A percentile compares a stretch with the other conserved stretches of the same genome.
Conservation (phyloP, 1,139 yeast species). For the Yamadazyma trypodendri region DNA sequence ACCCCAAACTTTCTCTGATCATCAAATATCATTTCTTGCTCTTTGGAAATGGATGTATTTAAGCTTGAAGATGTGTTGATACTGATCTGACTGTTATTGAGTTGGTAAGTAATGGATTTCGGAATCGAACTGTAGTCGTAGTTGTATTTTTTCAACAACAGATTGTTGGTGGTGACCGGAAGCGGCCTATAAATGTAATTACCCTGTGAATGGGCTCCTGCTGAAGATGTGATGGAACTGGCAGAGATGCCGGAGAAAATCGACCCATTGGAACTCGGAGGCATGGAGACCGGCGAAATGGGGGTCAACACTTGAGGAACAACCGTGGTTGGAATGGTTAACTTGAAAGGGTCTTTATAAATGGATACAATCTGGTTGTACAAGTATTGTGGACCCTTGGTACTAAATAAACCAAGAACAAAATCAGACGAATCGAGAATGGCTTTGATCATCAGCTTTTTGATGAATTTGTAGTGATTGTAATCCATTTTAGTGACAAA, state of each 20-base stretch:
- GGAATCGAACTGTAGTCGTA: conserved; percentile 9
- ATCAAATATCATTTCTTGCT: conserved; percentile 28
- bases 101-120: conserved; percentile 17
- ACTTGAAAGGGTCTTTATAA: conserved; percentile 18
- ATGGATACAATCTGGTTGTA: conserved; percentile 22
- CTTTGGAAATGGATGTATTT: conserved; percentile 25
- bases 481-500: conserved; percentile 19
- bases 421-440: conserved; percentile 34
- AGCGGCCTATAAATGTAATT: conserved; percentile 19
- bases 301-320: conserved; percentile 11
- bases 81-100: conserved; percentile 30
- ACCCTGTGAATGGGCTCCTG: conserved; percentile 1
- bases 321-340: conserved; percentile 6
- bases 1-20: conserved; percentile 27
- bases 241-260: background rate
- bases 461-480: conserved; percentile 28
- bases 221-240: conserved; percentile 6
- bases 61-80: conserved; percentile 14
- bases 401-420: conserved; percentile 30
- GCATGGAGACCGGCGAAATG: conserved; percentile 13
- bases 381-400: conserved; percentile 37
- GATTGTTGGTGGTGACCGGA: conserved; percentile 14
- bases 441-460: conserved; percentile 31
- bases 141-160: conserved; percentile 12
- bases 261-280: background rate